Evolutionary conservation across 1,284 basidiomycete genomes (phyloP).

Genomic region (Abortiporus biennis): DNA sequence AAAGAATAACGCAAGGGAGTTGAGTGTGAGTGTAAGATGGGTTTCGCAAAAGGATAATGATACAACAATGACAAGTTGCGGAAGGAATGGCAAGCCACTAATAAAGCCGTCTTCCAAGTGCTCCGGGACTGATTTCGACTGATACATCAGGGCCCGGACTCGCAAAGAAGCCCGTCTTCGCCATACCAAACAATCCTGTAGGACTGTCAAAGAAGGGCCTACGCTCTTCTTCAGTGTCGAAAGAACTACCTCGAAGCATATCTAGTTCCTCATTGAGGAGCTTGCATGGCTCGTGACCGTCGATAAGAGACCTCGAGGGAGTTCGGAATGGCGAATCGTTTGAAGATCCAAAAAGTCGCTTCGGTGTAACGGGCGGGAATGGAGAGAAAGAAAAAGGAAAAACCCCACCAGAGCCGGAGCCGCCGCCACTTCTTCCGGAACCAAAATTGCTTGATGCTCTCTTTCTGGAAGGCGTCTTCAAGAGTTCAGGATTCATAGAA

Average conservation of each 20-base stretch:
- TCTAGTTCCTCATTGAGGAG: slow-evolving; percentile 63
- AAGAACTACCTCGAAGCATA: slow-evolving; percentile 15
- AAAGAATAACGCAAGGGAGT: slow-evolving; percentile 8
- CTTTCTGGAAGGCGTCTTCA: slow-evolving; percentile 51
- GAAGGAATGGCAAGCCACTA: neutral
- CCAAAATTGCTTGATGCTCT: neutral
- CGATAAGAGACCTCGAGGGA: slow-evolving; percentile 42
- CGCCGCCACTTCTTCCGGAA: neutral
- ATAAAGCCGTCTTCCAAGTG: no score
- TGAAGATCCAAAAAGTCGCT: slow-evolving; percentile 37
- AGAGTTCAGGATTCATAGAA: slow-evolving; percentile 33
- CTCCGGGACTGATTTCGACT: no score
- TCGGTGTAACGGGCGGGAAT: slow-evolving; percentile 53
- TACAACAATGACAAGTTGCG: neutral
- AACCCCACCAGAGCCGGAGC: neutral
- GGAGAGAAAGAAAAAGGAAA: slow-evolving; percentile 20
- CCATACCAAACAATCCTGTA: slow-evolving; percentile 48
- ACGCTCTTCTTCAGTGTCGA: neutral
- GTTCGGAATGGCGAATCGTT: slow-evolving; percentile 53
- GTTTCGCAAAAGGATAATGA: neutral
- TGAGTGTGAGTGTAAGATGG: slow-evolving; percentile 1
- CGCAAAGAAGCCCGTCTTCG: slow-evolving; percentile 37
- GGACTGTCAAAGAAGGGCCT: slow-evolving; percentile 41
- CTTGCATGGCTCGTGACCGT: slow-evolving; percentile 61
- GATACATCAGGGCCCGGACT: slow-evolving; percentile 23